Evolutionary conservation across 495 filamentous ascomycete species (phyloP).

Genomic region (Penicillium mononematosum): DNA sequence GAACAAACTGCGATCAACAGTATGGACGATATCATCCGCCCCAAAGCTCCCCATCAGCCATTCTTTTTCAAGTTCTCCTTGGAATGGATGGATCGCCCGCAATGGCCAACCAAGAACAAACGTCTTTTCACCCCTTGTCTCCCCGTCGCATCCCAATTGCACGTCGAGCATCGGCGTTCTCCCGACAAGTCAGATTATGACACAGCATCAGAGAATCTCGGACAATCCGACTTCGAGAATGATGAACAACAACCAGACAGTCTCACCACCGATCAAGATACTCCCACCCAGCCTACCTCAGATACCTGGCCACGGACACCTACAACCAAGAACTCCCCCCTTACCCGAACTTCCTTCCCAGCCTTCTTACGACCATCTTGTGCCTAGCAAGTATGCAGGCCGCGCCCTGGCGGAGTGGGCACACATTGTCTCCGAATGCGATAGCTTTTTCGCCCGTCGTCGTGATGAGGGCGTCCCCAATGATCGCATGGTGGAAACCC

Average conservation of each 20-base stretch:
- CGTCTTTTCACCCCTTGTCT: conserved; percentile 71
- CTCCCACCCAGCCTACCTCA: conserved; percentile 9
- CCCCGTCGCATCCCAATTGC: conserved; percentile 63
- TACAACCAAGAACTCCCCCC: conserved; percentile 24
- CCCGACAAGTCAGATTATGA: conserved; percentile 29
- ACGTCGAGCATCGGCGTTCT: conserved; percentile 39
- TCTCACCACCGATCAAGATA: conserved; percentile 2
- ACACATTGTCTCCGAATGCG: conserved; percentile 78
- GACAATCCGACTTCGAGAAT: conserved; percentile 19
- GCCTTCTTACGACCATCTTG: conserved; percentile 30
- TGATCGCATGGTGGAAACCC: conserved; percentile 79
- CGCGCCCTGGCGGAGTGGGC: conserved; percentile 92
- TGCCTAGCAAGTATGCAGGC: conserved; percentile 71
- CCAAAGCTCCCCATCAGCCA: conserved; percentile 52
- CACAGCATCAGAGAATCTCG: conserved; percentile 26
- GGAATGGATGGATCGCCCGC: conserved; percentile 65
- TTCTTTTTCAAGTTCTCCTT: conserved; percentile 78
- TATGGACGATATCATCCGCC: conserved; percentile 32
- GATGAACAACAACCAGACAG: conserved; percentile 16
- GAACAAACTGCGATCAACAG: conserved; percentile 24
- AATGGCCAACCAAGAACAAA: conserved; percentile 53
- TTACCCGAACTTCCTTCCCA: conserved; percentile 23
- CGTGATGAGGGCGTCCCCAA: conserved; percentile 79
- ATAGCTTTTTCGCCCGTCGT: conserved; percentile 86
- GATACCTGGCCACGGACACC: conserved; percentile 13